A percentile compares a stretch with the other conserved stretches of the same genome.
These are phyloP conservation scores for Stagonosporopsis tanaceti DNA, from an alignment of 2,329 filamentous ascomycete genomes.

Conservation along the genomic window DNA sequence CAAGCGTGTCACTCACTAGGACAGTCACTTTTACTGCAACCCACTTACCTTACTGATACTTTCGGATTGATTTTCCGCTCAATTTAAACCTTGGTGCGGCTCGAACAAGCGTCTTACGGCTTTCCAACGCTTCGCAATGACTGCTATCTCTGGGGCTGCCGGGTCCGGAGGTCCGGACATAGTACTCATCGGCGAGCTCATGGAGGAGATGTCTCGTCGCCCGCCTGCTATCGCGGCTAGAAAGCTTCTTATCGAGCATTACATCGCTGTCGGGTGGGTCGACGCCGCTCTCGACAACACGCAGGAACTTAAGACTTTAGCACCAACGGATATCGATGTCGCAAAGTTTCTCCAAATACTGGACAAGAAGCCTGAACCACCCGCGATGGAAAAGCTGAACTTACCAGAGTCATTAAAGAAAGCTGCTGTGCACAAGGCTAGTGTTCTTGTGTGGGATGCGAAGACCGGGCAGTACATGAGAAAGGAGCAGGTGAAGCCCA, in stretches of 20 bases:
- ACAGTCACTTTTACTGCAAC: background rate
- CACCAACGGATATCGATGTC: conserved; percentile 38
- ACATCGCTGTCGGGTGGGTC: conserved; percentile 44
- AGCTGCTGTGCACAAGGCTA: background rate
- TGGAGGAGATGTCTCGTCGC: conserved; percentile 42
- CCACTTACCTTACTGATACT: background rate
- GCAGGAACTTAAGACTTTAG: conserved; percentile 34
- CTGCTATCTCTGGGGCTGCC: conserved; percentile 15
- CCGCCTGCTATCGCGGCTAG: conserved; percentile 39
- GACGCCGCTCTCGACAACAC: conserved; percentile 44
- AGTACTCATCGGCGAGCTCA: conserved; percentile 41
- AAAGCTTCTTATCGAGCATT: conserved; percentile 45
- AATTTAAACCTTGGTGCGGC: background rate
- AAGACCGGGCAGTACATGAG: conserved; percentile 23
- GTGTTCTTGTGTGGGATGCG: conserved; percentile 23
- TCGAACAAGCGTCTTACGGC: background rate
- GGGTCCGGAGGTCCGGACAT: conserved; percentile 43
- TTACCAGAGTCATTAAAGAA: background rate
- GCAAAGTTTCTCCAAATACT: conserved; percentile 28
- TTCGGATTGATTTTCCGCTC: background rate
- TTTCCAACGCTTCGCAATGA: conserved; percentile 3
- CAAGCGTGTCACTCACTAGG: background rate
- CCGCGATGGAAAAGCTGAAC: conserved; percentile 15
- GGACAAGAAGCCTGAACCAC: conserved; percentile 34
- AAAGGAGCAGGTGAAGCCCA: conserved; percentile 1